Evolutionary conservation across 805 yeast genomes (phyloP), one percentile per base, ranked within the genome.

Genomic region (Nakazawaea holstii): DNA sequence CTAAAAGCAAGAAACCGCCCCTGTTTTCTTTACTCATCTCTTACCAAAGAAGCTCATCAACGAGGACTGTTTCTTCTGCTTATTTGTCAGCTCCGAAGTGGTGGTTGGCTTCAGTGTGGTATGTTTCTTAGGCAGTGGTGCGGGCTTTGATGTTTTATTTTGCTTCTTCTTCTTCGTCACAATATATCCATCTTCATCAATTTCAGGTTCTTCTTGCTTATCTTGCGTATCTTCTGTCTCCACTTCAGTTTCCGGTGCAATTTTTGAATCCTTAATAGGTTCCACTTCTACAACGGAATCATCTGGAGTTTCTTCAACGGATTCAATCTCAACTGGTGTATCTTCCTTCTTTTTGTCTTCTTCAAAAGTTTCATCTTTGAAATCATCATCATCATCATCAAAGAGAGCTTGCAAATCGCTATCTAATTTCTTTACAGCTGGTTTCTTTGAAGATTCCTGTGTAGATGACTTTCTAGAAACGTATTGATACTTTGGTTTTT

Each of bases 111-210:
- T 59, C 50, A 45, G 15, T 37, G 38, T 13, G 2, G 44, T 41
- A 4, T 28, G 13, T 8, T 17, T 30, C 9, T 20, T 38, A 14
- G 54, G 44, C 45, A 53, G 55, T 15, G 61, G 51, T 36, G 53
- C 56, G 26, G 58, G 36, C 39, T 49, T 55, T 30, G 58, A n/a
- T 38, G 41, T 32, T 17, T 15, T 20, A 5, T 5, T 41, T 24
- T 37, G 39, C 14, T 50, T 53, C 36, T 53, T 53, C 36, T 53
- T 56, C 48, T 59, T 55, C 2, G 77, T 70, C 0, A 75, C 71
- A 20, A 74, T 60, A 54, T 69, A 77, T 0, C 82, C 82, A 45
- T 77, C 82, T 35, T 73, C 80, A 51, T 76, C 82, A 24, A 67
- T 64, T 46, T 60, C 42, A 7, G 15, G 46, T 35, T 43, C 37